Base-by-base conservation (phyloP, 441 rosid species). In the Syzygium syzygioides region DNA sequence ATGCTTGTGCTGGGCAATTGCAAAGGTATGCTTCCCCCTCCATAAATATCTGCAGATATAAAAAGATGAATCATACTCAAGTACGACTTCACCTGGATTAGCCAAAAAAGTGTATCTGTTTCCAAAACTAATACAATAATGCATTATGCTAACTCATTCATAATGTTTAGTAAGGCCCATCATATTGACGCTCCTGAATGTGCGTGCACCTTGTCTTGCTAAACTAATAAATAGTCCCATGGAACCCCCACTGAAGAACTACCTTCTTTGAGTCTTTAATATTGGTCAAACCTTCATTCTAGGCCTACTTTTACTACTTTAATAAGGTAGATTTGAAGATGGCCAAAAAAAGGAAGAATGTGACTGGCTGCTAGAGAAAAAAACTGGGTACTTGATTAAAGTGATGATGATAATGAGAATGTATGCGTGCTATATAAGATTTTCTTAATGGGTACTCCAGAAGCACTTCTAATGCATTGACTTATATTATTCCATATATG, bases 1-100 rank as follows among this genome's bases (percentile, higher is more conserved):
- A 91, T 96, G 98, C 92, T 97, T 98, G 94, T 97, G 99, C 91
- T 95, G 99, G 68, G 98, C 98, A 91, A 97, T 96, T 83, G 99
- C 97, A 93, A 97, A 98, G 62, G 97, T 96, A 91, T 95, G 94
- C 91, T 96, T 96, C 88, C 95, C 98, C 89, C 96, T 97, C 99
- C 99, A 98, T 88, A 98, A 89, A 91, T 97, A 98, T 93, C 99
- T 98, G 94, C 88, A 87, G 34, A 88, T 85, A 55, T 87, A 34
- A 86, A 37, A 68, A 26, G 83, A 41, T 23, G n/a, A 52, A 76
- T 12, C 83, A 66, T 0, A 7, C 26, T 76, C 83, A 76, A 76
- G 83, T 23, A 76, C 18, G 23, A 26, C 26, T 7, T 25, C 53
- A 17, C 83, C 20, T 23, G 25, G 52, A 76, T 76, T 76, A 26